Conservation (phyloP, 148 eudicot genomes). For the Dianthus caryophyllus region DNA sequence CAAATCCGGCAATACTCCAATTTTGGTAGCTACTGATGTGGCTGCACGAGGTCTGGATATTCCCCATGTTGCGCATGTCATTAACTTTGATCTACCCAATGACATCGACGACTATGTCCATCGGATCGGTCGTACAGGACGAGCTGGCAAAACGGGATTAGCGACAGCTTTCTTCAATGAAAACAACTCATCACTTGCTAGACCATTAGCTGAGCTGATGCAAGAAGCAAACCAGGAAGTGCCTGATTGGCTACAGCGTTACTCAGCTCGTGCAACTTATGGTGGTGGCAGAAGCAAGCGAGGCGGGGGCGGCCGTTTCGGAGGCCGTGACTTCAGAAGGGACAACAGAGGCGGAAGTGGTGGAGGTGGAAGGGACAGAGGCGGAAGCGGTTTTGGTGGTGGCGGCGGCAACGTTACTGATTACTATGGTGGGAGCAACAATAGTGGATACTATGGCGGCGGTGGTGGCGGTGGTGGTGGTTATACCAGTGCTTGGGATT, state of each 20-base stretch:
- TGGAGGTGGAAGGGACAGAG: too few species aligned
- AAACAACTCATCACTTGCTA: conserved; percentile 57
- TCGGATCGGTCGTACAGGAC: conserved; percentile 85
- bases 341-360: conserved; percentile 40
- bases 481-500: conserved; percentile 81
- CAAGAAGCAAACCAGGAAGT: conserved; percentile 83
- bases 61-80: conserved; percentile 81
- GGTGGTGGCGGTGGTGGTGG: conserved; percentile 34
- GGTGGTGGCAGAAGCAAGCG: conserved; percentile 53
- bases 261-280: conserved; percentile 45
- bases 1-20: conserved; percentile 74
- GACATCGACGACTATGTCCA: conserved; percentile 88
- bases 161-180: conserved; percentile 89
- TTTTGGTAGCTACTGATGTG: conserved; percentile 85
- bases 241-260: conserved; percentile 66
- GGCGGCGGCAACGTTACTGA: conserved; percentile 26
- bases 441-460: conserved; percentile 31
- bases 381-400: too few species aligned
- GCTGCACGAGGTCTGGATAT: conserved; percentile 92
- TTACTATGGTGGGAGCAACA: conserved; percentile 42
- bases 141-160: conserved; percentile 85
- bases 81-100: conserved; percentile 82
- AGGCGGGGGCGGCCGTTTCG: conserved; percentile 51
- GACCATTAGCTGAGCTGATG: conserved; percentile 64
- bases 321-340: conserved; percentile 67